phyloP scores from a whole-genome alignment of 1,139 yeast genomes.

The Hemisphaericaspora subhashii region DNA sequence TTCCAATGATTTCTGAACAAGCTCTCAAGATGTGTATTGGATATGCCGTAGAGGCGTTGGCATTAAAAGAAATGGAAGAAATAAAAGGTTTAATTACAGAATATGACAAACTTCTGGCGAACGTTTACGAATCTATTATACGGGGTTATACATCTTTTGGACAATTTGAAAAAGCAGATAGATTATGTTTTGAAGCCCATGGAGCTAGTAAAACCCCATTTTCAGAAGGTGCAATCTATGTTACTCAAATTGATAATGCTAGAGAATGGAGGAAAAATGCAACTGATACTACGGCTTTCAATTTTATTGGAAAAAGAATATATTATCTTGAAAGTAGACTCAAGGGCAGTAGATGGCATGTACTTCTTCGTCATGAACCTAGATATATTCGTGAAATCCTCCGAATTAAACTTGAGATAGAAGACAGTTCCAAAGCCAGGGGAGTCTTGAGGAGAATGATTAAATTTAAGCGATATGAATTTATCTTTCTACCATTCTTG shows the following conservation, averaged over 20 bases:
- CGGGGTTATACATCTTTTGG: slow-evolving; percentile 30
- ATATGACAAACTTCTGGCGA: slow-evolving; percentile 16
- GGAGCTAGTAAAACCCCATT: slow-evolving; percentile 29
- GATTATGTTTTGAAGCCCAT: slow-evolving; percentile 31
- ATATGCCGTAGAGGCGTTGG: slow-evolving; percentile 24
- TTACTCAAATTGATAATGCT: slow-evolving; percentile 33
- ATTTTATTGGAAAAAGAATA: slow-evolving; percentile 1
- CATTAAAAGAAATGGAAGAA: slow-evolving; percentile 23
- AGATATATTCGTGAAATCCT: too few species aligned
- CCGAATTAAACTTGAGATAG: too few species aligned
- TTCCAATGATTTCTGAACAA: slow-evolving; percentile 19
- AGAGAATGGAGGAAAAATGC: slow-evolving; percentile 25
- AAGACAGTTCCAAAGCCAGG: too few species aligned
- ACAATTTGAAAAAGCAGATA: slow-evolving; percentile 36
- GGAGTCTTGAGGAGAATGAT: too few species aligned
- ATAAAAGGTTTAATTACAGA: slow-evolving; percentile 22
- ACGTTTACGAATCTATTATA: slow-evolving; percentile 22
- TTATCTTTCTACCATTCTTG: too few species aligned
- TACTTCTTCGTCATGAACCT: too few species aligned
- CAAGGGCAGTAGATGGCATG: too few species aligned
- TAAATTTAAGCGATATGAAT: too few species aligned
- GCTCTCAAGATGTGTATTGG: slow-evolving; percentile 18
- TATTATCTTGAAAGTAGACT: too few species aligned
- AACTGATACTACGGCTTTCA: background rate
- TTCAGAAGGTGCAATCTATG: slow-evolving; percentile 27